These are phyloP conservation scores for Erodium trifolium DNA, from an alignment of 441 rosid genomes.

Conservation along the genomic window DNA sequence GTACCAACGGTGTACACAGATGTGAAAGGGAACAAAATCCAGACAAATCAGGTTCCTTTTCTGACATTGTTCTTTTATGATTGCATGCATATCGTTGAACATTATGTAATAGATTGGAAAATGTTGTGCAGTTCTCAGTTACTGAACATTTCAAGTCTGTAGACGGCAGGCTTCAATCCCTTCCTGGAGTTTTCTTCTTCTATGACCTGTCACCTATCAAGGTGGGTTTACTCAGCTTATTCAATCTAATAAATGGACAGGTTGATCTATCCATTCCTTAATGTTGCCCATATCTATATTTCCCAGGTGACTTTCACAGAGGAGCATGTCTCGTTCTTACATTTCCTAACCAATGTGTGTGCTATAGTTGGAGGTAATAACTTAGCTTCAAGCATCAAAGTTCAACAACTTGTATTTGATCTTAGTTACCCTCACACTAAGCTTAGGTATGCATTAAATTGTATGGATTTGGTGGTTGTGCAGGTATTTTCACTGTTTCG, in stretches of 20 bases:
- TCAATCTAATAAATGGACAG: background rate
- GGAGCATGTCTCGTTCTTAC: conserved; percentile 75
- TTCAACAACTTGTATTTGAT: background rate
- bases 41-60: conserved; percentile 70
- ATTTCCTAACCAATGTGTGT: conserved; percentile 83
- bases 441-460: background rate
- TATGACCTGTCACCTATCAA: conserved; percentile 97
- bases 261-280: background rate
- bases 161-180: conserved; percentile 59
- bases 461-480: conserved; percentile 1
- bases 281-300: conserved; percentile 11
- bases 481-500: conserved; percentile 91
- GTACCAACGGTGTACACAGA: conserved; percentile 89
- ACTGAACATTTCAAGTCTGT: conserved; percentile 76
- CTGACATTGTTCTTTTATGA: too few relatives aligned
- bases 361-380: conserved; percentile 83
- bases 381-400: background rate
- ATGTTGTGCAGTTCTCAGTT: conserved; percentile 68
- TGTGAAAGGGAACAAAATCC: conserved; percentile 66
- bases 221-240: conserved; percentile 32
- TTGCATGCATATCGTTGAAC: background rate
- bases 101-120: conserved; percentile 13
- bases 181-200: conserved; percentile 92
- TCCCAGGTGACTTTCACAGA: conserved; percentile 78
- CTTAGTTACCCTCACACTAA: background rate